Percentiles rank a stretch among this genome's conserved stretches.
phyloP scores from a whole-genome alignment of 805 yeast genomes.

The Monosporozyma yasuniensis region DNA sequence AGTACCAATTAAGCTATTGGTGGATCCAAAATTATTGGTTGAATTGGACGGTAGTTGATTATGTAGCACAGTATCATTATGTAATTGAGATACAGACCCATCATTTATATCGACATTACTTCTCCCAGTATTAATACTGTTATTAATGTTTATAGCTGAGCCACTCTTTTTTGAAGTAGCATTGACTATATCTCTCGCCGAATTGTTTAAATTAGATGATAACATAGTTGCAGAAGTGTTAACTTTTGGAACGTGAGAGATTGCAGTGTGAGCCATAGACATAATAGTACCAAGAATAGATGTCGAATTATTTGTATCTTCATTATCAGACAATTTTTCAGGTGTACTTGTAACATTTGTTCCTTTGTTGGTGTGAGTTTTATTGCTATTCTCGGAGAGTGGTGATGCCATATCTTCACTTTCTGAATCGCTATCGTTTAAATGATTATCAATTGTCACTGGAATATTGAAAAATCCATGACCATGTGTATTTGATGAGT shows the following conservation, averaged over 20 bases:
- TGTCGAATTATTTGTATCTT: conserved; percentile 2
- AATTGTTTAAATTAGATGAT: neutral
- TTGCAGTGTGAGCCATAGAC: conserved; percentile 42
- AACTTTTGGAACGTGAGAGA: conserved; percentile 21
- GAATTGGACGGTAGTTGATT: neutral
- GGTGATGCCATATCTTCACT: neutral
- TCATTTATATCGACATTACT: neutral
- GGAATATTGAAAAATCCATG: conserved; percentile 19
- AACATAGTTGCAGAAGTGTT: neutral
- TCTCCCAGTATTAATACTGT: neutral
- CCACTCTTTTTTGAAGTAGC: neutral
- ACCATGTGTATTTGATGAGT: neutral
- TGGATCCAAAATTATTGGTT: neutral
- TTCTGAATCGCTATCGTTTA: neutral
- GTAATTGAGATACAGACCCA: neutral
- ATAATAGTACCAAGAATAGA: conserved; percentile 39
- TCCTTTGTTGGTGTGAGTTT: neutral
- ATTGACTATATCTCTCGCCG: neutral
- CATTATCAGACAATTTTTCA: neutral
- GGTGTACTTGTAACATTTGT: neutral
- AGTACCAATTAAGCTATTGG: neutral
- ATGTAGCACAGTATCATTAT: conserved; percentile 2
- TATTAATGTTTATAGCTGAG: neutral
- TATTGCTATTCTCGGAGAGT: neutral
- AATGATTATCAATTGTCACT: conserved; percentile 11